phyloP scores from a whole-genome alignment of 2,329 filamentous ascomycete genomes.

The Ampelomyces quisqualis region DNA sequence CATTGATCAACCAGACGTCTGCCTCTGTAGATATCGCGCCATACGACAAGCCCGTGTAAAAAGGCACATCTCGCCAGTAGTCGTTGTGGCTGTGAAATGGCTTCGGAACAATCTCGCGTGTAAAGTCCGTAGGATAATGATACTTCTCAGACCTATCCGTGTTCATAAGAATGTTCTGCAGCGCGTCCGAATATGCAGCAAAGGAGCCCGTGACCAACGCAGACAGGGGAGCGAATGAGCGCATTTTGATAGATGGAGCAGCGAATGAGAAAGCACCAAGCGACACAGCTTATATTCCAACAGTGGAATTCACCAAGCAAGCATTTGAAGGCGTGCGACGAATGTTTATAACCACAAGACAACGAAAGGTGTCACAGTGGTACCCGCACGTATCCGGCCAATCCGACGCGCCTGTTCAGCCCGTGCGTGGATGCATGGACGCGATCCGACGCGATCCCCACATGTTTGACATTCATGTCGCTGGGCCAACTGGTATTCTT shows the following conservation, averaged over 20 bases:
- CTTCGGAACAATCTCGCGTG: conserved; percentile 61
- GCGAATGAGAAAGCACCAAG: conserved; percentile 1
- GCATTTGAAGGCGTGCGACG: too few relatives aligned
- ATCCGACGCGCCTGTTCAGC: conserved; percentile 13
- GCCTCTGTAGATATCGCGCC: conserved; percentile 61
- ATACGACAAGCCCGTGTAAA: conserved; percentile 56
- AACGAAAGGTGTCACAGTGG: conserved; percentile 12
- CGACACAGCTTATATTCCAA: conserved; percentile 3
- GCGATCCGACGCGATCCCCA: not conserved
- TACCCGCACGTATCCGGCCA: conserved; percentile 21
- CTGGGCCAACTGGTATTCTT: too few relatives aligned
- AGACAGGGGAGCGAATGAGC: conserved; percentile 15
- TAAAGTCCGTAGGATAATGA: conserved; percentile 62
- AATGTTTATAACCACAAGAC: conserved; percentile 11
- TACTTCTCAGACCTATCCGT: conserved; percentile 56
- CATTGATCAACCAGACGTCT: conserved; percentile 62
- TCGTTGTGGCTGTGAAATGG: conserved; percentile 61
- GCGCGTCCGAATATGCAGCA: conserved; percentile 44
- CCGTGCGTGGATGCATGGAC: conserved; percentile 9
- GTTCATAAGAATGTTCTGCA: conserved; percentile 59
- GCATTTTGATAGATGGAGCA: conserved; percentile 18
- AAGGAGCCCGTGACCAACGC: conserved; percentile 18
- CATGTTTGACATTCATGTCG: not conserved
- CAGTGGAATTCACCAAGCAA: not conserved
- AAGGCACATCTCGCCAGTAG: conserved; percentile 55